Evolutionary conservation across 2,329 filamentous ascomycete species (phyloP), one percentile per base, ranked within the genome.

Genomic region (Alternaria angustiovoidea): DNA sequence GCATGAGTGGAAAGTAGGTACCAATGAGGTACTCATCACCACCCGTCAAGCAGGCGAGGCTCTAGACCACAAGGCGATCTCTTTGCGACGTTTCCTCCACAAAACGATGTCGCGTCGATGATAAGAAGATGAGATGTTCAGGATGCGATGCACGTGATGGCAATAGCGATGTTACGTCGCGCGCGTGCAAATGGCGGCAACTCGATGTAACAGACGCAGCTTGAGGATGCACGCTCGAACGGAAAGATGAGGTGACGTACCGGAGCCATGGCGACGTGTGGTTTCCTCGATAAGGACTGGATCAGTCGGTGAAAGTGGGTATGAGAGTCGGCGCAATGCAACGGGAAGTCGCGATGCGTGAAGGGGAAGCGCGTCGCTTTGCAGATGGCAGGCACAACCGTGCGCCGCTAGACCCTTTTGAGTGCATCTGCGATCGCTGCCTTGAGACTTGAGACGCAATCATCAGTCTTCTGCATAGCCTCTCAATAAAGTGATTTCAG

Each of bases 261-360:
- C 64, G 74, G 71, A 70, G 75, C 74, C 75, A 77, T 77, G 46
- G 20, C 65, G 20, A 39, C 52, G 46, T 63, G 63, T 54, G 48
- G 43, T 59, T 66, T 47, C 66, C 62, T 67, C 59, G 59, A 61
- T 51, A 61, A 55, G 65, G 60, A 48, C 49, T 54, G 51, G 54
- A 57, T 59, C 66, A 68, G 60, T 55, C 61, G 56, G 60, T 64
- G 63, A 62, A 61, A 62, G 64, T 56, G 66, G 65, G 24, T 56
- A 57, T 63, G 49, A 66, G 51, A 62, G 66, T 62, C 62, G 63
- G 62, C 65, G 66, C 62, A 59, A 57, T 63, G 64, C 60, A 56
- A 55, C 68, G 66, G 70, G 71, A 70, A 70, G 72, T 73, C 66
- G 70, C 72, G 68, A 63, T 69, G 75, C 61, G 67, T 73, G 70